Percentiles rank a stretch among this genome's conserved stretches.
These are phyloP conservation scores for Astrothelium subdiscretum DNA, from an alignment of 495 filamentous ascomycete genomes.

Conservation along the genomic window DNA sequence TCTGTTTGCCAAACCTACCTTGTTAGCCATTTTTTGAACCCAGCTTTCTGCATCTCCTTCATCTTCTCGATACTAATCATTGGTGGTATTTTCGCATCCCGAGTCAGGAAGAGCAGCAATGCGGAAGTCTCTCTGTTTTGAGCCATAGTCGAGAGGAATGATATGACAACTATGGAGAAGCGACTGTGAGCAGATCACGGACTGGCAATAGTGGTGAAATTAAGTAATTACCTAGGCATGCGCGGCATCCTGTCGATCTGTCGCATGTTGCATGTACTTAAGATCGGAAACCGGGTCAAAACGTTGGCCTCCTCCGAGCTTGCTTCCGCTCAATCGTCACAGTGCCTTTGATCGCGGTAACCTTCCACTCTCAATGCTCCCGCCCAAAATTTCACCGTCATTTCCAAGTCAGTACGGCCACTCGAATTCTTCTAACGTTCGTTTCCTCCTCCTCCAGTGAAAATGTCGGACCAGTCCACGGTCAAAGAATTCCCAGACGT, in stretches of 20 bases:
- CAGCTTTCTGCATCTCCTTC: slow-evolving; percentile 52
- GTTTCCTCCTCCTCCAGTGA: background rate
- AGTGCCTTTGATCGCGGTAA: background rate
- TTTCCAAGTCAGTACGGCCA: too few relatives aligned
- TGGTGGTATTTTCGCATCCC: slow-evolving; percentile 60
- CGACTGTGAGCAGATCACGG: too few relatives aligned
- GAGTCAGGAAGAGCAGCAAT: slow-evolving; percentile 65
- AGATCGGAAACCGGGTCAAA: background rate
- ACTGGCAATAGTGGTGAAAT: too few relatives aligned
- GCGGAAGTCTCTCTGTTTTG: slow-evolving; percentile 18
- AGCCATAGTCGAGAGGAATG: background rate
- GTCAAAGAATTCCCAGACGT: slow-evolving; percentile 66
- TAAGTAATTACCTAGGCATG: too few relatives aligned
- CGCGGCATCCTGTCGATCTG: too few relatives aligned
- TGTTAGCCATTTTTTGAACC: slow-evolving; percentile 36
- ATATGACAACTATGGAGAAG: background rate
- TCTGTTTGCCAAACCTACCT: slow-evolving; percentile 36
- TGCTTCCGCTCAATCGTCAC: background rate
- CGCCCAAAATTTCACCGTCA: background rate
- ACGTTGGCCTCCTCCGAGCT: background rate
- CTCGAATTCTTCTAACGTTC: too few relatives aligned
- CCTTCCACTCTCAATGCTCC: background rate
- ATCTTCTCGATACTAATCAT: slow-evolving; percentile 57
- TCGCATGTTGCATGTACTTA: too few relatives aligned
- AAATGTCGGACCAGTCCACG: slow-evolving; percentile 14